Conservation (phyloP, 208 protist genomes). For the Porcisia hertigi region DNA sequence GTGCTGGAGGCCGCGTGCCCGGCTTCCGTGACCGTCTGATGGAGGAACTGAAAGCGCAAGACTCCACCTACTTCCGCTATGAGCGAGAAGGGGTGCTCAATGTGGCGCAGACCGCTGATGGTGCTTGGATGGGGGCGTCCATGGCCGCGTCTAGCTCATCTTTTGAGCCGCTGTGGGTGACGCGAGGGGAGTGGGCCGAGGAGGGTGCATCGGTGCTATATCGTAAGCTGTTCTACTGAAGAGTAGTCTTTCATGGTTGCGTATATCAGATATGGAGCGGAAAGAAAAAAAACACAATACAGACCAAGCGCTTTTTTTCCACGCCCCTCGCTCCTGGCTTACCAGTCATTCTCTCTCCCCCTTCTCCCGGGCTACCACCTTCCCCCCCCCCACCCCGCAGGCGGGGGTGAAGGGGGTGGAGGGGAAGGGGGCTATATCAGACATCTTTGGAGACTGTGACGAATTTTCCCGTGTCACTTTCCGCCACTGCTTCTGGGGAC, state of each 20-base stretch:
- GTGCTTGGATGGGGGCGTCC: conserved; percentile 79
- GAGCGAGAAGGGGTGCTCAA: conserved; percentile 56
- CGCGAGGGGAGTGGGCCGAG: conserved; percentile 70
- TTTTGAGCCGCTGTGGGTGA: conserved; percentile 83
- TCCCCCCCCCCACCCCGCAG: too few relatives aligned
- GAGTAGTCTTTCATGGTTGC: background rate
- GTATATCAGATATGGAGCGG: background rate
- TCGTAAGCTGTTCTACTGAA: conserved; percentile 76
- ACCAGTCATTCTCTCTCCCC: background rate
- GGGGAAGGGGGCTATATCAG: background rate
- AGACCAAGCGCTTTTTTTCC: background rate
- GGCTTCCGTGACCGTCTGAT: conserved; percentile 60
- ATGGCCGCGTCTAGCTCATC: conserved; percentile 75
- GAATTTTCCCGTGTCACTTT: background rate
- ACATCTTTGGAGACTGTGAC: background rate
- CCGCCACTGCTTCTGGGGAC: background rate
- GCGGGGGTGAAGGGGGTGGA: too few relatives aligned
- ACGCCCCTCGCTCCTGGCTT: too few relatives aligned
- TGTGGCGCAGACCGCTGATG: conserved; percentile 35
- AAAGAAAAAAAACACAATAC: background rate
- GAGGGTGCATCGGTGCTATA: conserved; percentile 67
- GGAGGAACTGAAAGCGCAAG: conserved; percentile 58
- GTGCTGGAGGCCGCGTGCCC: conserved; percentile 38
- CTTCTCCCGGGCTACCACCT: too few relatives aligned
- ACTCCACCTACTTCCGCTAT: conserved; percentile 80